Conservation (phyloP, 2,329 filamentous ascomycete species). For the Lasiodiplodia sp. region DNA sequence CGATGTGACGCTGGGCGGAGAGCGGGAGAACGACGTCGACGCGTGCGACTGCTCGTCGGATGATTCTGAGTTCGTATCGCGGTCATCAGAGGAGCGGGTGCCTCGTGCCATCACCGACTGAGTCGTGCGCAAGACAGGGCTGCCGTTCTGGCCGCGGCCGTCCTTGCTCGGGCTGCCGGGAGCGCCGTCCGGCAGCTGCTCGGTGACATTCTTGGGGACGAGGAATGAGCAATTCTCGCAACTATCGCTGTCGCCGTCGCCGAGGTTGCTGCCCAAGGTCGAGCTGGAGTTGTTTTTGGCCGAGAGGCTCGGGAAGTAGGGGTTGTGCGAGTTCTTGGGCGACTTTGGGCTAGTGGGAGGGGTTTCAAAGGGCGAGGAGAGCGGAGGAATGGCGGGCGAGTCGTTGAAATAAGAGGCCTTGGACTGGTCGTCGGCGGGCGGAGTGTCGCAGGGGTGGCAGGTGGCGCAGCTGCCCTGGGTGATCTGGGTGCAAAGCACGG, state of each 20-base stretch:
- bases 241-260: constrained; percentile 57
- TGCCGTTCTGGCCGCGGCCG: constrained; percentile 58
- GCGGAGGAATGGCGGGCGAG: constrained; percentile 38
- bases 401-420: constrained; percentile 45
- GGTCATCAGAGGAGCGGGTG: constrained; percentile 32
- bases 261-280: constrained; percentile 43
- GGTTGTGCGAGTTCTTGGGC: constrained; percentile 49
- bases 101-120: constrained; percentile 62
- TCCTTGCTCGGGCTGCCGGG: constrained; percentile 59
- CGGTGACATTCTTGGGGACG: constrained; percentile 62
- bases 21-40: constrained; percentile 42
- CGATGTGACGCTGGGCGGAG: constrained; percentile 38
- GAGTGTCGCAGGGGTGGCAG: constrained; percentile 58
- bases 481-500: constrained; percentile 68
- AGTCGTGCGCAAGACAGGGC: constrained; percentile 63
- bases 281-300: constrained; percentile 35
- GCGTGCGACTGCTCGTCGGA: constrained; percentile 49
- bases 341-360: constrained; percentile 51
- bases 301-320: constrained; percentile 56
- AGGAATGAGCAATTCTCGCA: constrained; percentile 66
- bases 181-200: constrained; percentile 60
- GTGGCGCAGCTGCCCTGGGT: constrained; percentile 61
- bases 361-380: constrained; percentile 49
- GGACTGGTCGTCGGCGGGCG: constrained; percentile 47
- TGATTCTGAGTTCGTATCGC: constrained; percentile 36